Conservation (phyloP, 2,329 filamentous ascomycete species). For the Alternaria ethzedia region DNA sequence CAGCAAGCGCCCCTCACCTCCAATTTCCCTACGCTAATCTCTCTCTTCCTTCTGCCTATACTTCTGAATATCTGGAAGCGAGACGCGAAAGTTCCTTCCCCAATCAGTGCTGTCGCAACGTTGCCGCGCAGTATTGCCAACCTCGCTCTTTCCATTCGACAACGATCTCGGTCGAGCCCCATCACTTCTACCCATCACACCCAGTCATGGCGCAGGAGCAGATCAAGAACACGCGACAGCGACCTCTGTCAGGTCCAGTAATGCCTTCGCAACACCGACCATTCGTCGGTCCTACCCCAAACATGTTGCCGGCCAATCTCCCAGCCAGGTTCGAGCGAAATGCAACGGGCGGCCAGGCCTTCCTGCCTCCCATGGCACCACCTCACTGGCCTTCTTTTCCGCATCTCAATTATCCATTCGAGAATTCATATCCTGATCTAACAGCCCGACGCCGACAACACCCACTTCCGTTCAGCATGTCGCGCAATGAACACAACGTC, state of each 20-base stretch:
- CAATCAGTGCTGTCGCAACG: not conserved
- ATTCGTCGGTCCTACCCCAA: not conserved
- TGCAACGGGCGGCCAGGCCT: not conserved
- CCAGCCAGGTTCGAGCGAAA: not conserved
- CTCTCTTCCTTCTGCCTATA: too few species aligned
- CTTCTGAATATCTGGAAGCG: not conserved
- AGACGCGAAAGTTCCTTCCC: accelerated
- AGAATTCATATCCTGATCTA: not conserved
- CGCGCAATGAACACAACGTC: not conserved
- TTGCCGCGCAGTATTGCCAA: not conserved
- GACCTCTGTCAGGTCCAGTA: not conserved
- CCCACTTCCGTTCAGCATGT: not conserved
- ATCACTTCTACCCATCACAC: not conserved
- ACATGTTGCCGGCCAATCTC: conserved; percentile 1
- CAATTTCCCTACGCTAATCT: not conserved
- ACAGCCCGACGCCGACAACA: not conserved
- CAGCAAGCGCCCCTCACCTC: not conserved
- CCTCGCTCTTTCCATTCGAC: not conserved
- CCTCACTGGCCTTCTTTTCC: not conserved
- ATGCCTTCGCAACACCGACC: not conserved
- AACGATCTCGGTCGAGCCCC: not conserved
- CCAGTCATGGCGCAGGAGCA: not conserved
- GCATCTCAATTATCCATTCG: not conserved
- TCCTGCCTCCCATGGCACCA: not conserved
- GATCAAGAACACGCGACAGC: not conserved